Percentiles rank a stretch among this genome's conserved stretches.
Evolutionary conservation across 768 basidiomycete species (phyloP).

Genomic region (Tylopilus sp.): DNA sequence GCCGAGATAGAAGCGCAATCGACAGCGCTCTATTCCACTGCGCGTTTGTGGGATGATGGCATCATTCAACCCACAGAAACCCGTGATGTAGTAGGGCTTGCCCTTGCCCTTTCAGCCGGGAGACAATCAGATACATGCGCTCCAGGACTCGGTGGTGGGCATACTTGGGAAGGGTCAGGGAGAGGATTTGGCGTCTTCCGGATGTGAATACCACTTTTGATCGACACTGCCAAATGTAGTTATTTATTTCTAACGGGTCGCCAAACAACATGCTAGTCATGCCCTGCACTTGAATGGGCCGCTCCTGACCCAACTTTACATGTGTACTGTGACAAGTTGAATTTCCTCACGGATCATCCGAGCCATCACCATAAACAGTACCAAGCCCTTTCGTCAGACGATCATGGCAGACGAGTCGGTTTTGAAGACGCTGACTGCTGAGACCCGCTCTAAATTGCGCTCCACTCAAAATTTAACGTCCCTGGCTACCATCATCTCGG

Average conservation of each 20-base stretch:
- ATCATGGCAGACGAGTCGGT: conserved; percentile 19
- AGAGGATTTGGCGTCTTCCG: conserved; percentile 88
- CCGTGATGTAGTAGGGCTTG: conserved; percentile 81
- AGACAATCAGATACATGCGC: conserved; percentile 25
- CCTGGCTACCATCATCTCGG: conserved; percentile 72
- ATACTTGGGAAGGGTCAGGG: conserved; percentile 67
- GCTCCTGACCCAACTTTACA: background rate
- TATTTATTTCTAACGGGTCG: conserved; percentile 21
- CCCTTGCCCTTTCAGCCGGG: conserved; percentile 73
- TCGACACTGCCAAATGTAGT: conserved; percentile 24
- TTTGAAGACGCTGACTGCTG: conserved; percentile 46
- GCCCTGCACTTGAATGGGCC: no score
- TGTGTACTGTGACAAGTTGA: background rate
- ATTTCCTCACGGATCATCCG: background rate
- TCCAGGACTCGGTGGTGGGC: background rate
- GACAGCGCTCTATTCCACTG: conserved; percentile 82
- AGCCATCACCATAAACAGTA: background rate
- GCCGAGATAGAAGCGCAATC: conserved; percentile 87
- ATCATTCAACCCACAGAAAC: conserved; percentile 90
- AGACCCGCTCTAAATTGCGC: conserved; percentile 70
- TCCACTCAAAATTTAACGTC: conserved; percentile 85
- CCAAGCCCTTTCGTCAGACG: background rate
- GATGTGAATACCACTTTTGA: conserved; percentile 51
- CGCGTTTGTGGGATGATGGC: conserved; percentile 93
- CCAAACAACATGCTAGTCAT: conserved; percentile 21